Evolutionary conservation across 31 red algal species (phyloP).

Genomic region (Asparagopsis taxiformis): DNA sequence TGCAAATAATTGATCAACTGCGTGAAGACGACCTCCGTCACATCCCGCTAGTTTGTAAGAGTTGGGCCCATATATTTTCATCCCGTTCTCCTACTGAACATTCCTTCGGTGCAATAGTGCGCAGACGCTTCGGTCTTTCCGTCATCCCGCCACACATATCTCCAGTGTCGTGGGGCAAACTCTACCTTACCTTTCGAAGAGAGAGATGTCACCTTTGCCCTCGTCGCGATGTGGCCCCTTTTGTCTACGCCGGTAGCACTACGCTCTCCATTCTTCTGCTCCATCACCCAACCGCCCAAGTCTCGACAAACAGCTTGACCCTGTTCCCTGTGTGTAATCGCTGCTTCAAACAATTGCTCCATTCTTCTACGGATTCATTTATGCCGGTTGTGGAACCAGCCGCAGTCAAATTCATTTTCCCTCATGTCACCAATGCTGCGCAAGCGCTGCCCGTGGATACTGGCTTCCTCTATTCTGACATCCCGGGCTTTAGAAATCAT

Average conservation of each 20-base stretch:
- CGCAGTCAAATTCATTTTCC: slow-evolving; percentile 32
- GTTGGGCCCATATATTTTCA: slow-evolving; percentile 35
- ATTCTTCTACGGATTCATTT: slow-evolving; percentile 6
- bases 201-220: slow-evolving; percentile 70
- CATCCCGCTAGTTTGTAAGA: slow-evolving; percentile 22
- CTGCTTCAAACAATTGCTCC: slow-evolving; percentile 29
- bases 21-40: slow-evolving; percentile 21
- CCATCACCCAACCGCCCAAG: no score
- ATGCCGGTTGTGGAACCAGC: slow-evolving; percentile 44
- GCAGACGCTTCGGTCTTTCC: slow-evolving; percentile 25
- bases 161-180: slow-evolving; percentile 17
- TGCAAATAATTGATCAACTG: slow-evolving; percentile 46
- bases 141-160: background rate
- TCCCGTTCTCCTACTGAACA: slow-evolving; percentile 9
- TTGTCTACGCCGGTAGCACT: slow-evolving; percentile 43
- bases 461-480: slow-evolving; percentile 16
- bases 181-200: slow-evolving; percentile 50
- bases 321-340: slow-evolving; percentile 53
- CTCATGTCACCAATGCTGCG: background rate
- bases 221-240: slow-evolving; percentile 36
- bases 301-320: background rate
- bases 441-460: background rate
- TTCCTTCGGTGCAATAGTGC: slow-evolving; percentile 31
- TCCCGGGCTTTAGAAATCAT: slow-evolving; percentile 5
- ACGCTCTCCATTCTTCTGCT: slow-evolving; percentile 22